Conservation (phyloP, 768 basidiomycete species). For the Boletus vermiculosoides region DNA sequence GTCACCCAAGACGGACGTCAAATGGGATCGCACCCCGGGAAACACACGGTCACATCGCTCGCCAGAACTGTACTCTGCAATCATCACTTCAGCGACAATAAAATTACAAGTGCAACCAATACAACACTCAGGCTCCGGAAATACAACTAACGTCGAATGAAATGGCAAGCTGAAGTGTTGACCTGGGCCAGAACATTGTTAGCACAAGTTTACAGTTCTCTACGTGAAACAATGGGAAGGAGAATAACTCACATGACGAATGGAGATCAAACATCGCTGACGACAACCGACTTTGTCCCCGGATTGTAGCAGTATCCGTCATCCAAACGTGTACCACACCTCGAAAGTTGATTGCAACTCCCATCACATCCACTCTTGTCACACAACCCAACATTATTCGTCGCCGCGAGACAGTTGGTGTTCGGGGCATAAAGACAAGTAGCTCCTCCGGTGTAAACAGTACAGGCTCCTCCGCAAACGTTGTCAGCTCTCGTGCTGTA, state of each 20-base stretch:
- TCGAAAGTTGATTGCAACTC: neutral
- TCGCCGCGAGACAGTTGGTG: neutral
- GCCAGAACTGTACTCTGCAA: too few relatives aligned
- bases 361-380: neutral
- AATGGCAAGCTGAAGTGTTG: neutral
- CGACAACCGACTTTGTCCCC: neutral
- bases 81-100: too few relatives aligned
- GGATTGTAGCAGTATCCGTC: neutral
- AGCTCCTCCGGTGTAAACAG: neutral
- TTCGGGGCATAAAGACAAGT: neutral
- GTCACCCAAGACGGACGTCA: too few relatives aligned
- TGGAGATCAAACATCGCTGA: neutral
- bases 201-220: neutral
- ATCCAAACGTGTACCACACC: neutral
- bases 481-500: neutral
- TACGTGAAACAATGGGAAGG: neutral
- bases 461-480: neutral
- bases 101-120: too few relatives aligned
- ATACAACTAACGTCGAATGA: neutral
- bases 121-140: too few relatives aligned
- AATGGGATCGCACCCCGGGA: too few relatives aligned
- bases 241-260: neutral
- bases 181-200: too few relatives aligned
- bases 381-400: neutral
- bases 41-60: too few relatives aligned